Evolutionary conservation across 179 eudicot genomes (phyloP).

Genomic region (Nepenthes alata): DNA sequence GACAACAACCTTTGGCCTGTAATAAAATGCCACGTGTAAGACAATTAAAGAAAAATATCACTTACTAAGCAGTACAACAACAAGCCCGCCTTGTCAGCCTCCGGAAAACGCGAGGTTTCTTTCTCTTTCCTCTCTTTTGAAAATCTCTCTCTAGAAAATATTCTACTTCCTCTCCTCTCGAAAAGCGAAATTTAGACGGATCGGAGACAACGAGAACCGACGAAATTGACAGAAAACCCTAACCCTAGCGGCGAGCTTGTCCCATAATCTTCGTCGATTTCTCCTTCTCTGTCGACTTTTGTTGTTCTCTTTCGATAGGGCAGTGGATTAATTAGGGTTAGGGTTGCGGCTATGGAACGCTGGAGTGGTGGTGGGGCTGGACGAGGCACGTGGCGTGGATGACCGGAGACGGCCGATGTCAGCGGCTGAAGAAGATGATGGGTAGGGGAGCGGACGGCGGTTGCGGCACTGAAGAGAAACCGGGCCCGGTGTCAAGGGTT

Average conservation of each 20-base stretch:
- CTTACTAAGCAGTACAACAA: not conserved
- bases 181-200: conserved; percentile 33
- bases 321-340: conserved; percentile 34
- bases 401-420: conserved; percentile 60
- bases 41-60: not conserved
- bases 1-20: conserved; percentile 1
- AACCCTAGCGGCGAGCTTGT: conserved; percentile 34
- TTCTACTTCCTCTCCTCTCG: conserved; percentile 9
- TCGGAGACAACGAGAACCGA: conserved; percentile 8
- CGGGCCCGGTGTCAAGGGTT: conserved; percentile 27
- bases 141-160: conserved; percentile 17
- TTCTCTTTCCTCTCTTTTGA: conserved; percentile 12
- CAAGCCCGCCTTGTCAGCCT: conserved; percentile 11
- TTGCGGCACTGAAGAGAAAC: conserved; percentile 42
- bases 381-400: conserved; percentile 24
- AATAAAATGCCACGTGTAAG: conserved; percentile 1
- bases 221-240: conserved; percentile 27
- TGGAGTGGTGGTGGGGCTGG: conserved; percentile 25
- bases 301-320: not conserved
- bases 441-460: conserved; percentile 60
- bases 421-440: conserved; percentile 47
- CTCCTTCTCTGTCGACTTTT: not conserved
- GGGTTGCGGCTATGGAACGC: conserved; percentile 35
- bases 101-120: conserved; percentile 34
- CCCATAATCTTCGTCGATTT: not conserved